Base-by-base conservation (phyloP, 2,329 filamentous ascomycete genomes). In the Capronia epimyces region DNA sequence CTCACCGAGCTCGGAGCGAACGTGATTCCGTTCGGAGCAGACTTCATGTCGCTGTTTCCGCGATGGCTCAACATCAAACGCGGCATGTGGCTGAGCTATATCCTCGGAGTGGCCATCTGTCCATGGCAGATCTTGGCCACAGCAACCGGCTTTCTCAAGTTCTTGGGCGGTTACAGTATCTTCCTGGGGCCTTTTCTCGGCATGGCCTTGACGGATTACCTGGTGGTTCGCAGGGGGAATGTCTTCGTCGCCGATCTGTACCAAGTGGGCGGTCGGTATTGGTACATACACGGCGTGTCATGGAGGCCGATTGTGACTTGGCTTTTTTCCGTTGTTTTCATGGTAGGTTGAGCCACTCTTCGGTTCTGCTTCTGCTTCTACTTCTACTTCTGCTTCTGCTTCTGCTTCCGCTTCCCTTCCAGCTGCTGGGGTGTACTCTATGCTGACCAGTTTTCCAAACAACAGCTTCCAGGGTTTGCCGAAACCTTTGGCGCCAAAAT, bases 261-360 rank as follows among this genome's bases (percentile, higher is more conserved):
- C 46, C 20, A 52, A 27, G 40, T 32, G 3, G 29, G 41, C 13
- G 50, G 48, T 2, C 36, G 37, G 21, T 60, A 60, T 25, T 50
- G 53, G 34, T 60, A 56, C 40, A 39, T 44, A 16, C 67, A 67
- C 39, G 62, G 78, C 72, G 80, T 21, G 80, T 79, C 22, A 66
- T 79, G 2, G 66, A 75, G 2, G 76, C 79, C 0, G 3, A 66
- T 79, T 1, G 66, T 75, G 1, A 76, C 80, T 0, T 82, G 83
- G 54, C 42, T 83, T 5, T 67, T 79, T 24, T 42, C 49, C 1
- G 24, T 52, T 7, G 37, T 12, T 22, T 37, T 52, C 37, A 42
- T 55, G 49, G 47, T 53, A 40, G 12, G 32, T 50, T 4, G 16
- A 12, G 12, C 24, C 10, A 22, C 39, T 15, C 2, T n/a, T 22